Evolutionary conservation across 495 filamentous ascomycete genomes (phyloP).

Genomic region (Aspergillus conjunctus): DNA sequence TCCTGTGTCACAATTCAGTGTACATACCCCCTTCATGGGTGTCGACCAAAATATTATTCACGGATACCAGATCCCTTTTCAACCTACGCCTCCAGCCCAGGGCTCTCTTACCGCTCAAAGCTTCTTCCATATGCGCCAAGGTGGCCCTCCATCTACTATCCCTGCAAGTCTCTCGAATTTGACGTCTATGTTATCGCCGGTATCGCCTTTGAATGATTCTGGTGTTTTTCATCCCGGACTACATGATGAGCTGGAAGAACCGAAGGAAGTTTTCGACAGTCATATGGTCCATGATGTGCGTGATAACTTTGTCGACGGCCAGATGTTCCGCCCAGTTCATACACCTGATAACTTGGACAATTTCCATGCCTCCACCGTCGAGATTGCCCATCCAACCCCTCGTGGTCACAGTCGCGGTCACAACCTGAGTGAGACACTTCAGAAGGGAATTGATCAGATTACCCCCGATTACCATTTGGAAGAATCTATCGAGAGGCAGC

Average conservation of each 20-base stretch:
- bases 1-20: conserved; percentile 52
- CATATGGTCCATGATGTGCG: conserved; percentile 28
- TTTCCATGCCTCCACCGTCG: conserved; percentile 50
- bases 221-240: conserved; percentile 39
- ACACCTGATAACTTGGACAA: conserved; percentile 43
- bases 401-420: conserved; percentile 59
- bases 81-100: conserved; percentile 48
- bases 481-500: conserved; percentile 67
- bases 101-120: conserved; percentile 49
- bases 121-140: conserved; percentile 45
- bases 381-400: conserved; percentile 67
- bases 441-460: conserved; percentile 79
- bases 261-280: conserved; percentile 32
- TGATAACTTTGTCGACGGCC: conserved; percentile 26
- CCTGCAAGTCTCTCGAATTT: conserved; percentile 41
- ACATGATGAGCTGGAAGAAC: conserved; percentile 19
- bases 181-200: conserved; percentile 47
- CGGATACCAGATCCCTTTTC: conserved; percentile 46
- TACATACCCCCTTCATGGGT: conserved; percentile 47
- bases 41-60: conserved; percentile 43
- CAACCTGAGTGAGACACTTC: conserved; percentile 71
- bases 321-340: conserved; percentile 33
- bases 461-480: conserved; percentile 78
- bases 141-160: conserved; percentile 29
- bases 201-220: conserved; percentile 48